A percentile compares a stretch with the other conserved stretches of the same genome.
phyloP scores from a whole-genome alignment of 805 yeast genomes.

The Candida quercuum region DNA sequence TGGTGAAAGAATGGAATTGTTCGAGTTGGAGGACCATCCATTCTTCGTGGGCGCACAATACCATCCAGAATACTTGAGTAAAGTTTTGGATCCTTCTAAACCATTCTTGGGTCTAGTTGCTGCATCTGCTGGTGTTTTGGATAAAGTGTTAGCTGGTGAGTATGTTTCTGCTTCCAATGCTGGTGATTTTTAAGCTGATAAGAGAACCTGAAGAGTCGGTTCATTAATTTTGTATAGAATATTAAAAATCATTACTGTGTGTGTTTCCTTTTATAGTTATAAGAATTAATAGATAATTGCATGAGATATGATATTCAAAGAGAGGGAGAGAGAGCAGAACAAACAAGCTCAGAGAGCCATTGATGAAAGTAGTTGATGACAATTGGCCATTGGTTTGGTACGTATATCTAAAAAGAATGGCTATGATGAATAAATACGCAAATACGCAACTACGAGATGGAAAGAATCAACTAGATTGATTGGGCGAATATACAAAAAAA shows the following conservation, averaged over 20 bases:
- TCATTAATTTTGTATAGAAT: not conserved
- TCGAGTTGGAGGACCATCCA: constrained; percentile 83
- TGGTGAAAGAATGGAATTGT: constrained; percentile 88
- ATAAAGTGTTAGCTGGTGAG: constrained; percentile 47
- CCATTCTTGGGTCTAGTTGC: constrained; percentile 97
- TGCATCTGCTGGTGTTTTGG: constrained; percentile 82
- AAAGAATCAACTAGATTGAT: too few species aligned
- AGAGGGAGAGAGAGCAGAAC: too few species aligned
- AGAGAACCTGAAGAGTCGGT: too few species aligned
- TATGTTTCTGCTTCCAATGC: constrained; percentile 16
- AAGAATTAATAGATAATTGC: not conserved
- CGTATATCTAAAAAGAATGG: too few species aligned
- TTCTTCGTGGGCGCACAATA: constrained; percentile 94
- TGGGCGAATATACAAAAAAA: too few species aligned
- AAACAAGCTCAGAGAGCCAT: too few species aligned
- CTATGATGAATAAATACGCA: too few species aligned
- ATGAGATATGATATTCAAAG: not conserved
- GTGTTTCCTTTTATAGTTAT: not conserved
- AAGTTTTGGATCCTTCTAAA: constrained; percentile 93
- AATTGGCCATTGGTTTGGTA: too few species aligned
- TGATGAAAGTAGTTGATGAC: too few species aligned
- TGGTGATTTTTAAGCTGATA: constrained; percentile 24
- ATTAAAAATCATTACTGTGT: not conserved
- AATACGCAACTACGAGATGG: too few species aligned
- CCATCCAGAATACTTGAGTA: constrained; percentile 96